These are phyloP conservation scores for Penicillium sp. DNA, from an alignment of 2,329 filamentous ascomycete genomes.

Conservation along the genomic window DNA sequence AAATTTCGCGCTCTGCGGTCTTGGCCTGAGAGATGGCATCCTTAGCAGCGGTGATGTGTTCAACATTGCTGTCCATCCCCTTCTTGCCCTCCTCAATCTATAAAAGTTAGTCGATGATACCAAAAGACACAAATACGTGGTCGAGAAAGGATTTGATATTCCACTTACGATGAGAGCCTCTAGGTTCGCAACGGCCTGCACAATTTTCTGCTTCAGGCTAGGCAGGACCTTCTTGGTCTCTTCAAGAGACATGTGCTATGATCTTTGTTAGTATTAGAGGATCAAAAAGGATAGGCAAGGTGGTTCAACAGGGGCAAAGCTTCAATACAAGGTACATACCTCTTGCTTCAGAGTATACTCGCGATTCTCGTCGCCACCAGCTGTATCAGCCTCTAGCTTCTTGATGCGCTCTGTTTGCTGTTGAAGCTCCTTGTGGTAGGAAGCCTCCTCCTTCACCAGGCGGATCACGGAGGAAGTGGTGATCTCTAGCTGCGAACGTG, in stretches of 20 bases:
- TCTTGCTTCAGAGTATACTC: slow-evolving; percentile 82
- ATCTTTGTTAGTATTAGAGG: slow-evolving; percentile 8
- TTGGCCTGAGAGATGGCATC: slow-evolving; percentile 43
- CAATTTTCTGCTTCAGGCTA: slow-evolving; percentile 68
- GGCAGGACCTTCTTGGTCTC: slow-evolving; percentile 84
- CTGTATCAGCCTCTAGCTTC: slow-evolving; percentile 64
- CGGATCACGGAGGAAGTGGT: slow-evolving; percentile 76
- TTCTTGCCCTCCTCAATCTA: slow-evolving; percentile 43
- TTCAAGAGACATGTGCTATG: slow-evolving; percentile 73
- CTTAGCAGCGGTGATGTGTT: slow-evolving; percentile 43
- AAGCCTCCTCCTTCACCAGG: slow-evolving; percentile 85
- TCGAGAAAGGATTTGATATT: neutral
- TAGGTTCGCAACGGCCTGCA: slow-evolving; percentile 68
- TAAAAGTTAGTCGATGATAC: slow-evolving; percentile 3
- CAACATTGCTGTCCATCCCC: slow-evolving; percentile 41
- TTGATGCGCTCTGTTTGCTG: slow-evolving; percentile 71
- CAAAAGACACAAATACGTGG: neutral
- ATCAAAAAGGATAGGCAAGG: neutral
- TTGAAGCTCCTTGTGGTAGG: slow-evolving; percentile 81
- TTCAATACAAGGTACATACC: slow-evolving; percentile 51
- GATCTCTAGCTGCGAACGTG: slow-evolving; percentile 80
- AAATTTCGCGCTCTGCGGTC: slow-evolving; percentile 40
- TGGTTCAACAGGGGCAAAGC: neutral
- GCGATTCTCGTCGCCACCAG: slow-evolving; percentile 74
- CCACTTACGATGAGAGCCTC: slow-evolving; percentile 72